Percentiles rank a stretch among this genome's conserved stretches.
Evolutionary conservation across 2,329 filamentous ascomycete species (phyloP).

Genomic region (Elsinoe australis): DNA sequence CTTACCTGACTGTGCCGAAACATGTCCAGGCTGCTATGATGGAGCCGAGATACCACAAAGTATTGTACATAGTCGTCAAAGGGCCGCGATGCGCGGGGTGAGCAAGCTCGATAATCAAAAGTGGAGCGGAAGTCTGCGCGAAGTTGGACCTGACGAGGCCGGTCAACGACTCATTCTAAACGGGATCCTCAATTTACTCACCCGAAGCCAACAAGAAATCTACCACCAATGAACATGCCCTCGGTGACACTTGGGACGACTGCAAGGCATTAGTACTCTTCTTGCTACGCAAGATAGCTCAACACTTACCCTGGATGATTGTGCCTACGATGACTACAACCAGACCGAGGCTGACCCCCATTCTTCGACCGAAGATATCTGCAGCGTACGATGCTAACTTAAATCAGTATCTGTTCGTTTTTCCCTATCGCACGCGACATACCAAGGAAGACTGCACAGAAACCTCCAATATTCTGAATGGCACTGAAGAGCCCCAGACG

Average conservation of each 20-base stretch:
- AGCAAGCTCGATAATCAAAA: conserved; percentile 41
- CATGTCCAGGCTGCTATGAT: conserved; percentile 54
- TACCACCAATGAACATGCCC: conserved; percentile 31
- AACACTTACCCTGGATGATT: neutral
- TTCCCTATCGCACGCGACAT: neutral
- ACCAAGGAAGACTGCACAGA: conserved; percentile 8
- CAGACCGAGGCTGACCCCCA: neutral
- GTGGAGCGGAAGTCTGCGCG: conserved; percentile 29
- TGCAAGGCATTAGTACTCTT: neutral
- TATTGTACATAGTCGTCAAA: conserved; percentile 29
- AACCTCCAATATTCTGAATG: conserved; percentile 21
- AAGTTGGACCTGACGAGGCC: conserved; percentile 13
- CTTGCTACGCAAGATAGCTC: neutral
- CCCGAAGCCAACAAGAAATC: conserved; percentile 33
- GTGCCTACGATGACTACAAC: neutral
- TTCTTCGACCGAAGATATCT: neutral
- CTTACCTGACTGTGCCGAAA: conserved; percentile 52
- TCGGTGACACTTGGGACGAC: neutral
- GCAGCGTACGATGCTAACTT: neutral
- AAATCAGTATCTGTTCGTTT: neutral
- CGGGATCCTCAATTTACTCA: conserved; percentile 24
- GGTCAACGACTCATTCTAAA: neutral
- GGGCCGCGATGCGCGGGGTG: conserved; percentile 36
- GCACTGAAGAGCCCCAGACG: conserved; percentile 21
- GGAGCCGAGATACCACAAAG: conserved; percentile 52